Evolutionary conservation across 2,329 filamentous ascomycete species (phyloP).

Genomic region (Cordyceps tenuipes): DNA sequence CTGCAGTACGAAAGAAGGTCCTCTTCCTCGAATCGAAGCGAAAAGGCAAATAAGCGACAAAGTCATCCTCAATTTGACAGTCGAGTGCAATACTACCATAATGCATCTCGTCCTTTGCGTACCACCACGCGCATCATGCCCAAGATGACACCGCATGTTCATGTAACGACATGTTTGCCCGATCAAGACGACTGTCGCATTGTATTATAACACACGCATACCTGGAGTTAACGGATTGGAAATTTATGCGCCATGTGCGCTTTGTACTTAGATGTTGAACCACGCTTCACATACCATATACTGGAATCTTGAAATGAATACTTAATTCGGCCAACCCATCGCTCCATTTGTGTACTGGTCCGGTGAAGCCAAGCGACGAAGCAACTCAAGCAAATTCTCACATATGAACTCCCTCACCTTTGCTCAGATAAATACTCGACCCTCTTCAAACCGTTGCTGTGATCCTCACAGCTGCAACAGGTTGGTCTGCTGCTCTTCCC

Average conservation of each 20-base stretch:
- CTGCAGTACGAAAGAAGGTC: conserved; percentile 81
- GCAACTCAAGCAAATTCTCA: conserved; percentile 5
- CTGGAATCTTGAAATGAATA: background rate
- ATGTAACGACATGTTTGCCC: background rate
- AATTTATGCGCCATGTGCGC: background rate
- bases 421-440: background rate
- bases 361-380: background rate
- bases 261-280: conserved; percentile 2
- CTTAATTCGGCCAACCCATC: background rate
- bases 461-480: background rate
- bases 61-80: background rate
- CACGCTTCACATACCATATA: background rate
- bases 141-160: background rate
- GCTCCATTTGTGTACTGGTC: background rate
- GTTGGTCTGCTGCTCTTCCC: background rate
- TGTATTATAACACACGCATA: conserved; percentile 12
- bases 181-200: background rate
- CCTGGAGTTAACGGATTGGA: conserved; percentile 12
- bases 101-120: background rate
- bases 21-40: conserved; percentile 92
- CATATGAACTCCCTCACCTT: background rate
- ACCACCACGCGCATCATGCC: background rate
- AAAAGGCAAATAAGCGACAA: conserved; percentile 46
- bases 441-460: background rate
- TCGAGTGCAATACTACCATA: background rate